Evolutionary conservation across 2,329 filamentous ascomycete species (phyloP), one percentile per base, ranked within the genome.

Genomic region (Colletotrichum musicola): DNA sequence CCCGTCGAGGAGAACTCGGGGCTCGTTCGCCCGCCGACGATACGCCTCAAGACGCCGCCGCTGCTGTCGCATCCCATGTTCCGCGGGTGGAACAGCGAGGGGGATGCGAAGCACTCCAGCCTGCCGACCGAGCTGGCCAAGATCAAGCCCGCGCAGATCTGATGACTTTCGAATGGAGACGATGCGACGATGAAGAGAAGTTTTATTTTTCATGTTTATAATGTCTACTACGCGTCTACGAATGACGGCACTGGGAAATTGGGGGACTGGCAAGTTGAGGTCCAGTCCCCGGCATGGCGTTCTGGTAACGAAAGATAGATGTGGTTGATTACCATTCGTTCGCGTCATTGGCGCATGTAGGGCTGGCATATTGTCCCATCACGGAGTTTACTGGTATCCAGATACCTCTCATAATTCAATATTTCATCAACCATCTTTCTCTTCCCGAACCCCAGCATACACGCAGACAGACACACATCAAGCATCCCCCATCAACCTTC

Each of bases 41-140:
- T 69, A 13, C 54, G 66, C 12, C 13, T 69, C 1, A 69, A 69
- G 20, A 69, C 66, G 44, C 66, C 66, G 44, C 66, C 66, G 1
- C 44, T 69, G 42, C 55, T 69, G n/a, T 69, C 66, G 49, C 66
- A 69, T 18, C 66, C 66, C 2, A 69, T 69, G 62, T 69, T 69
- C n/a, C 56, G 66, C 12, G 66, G 66, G 3, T 69, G 66, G 66
- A 65, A 47, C 6, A 50, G 40, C 1, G 66, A 69, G 3, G 22
- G 4, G 25, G 18, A 63, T 0, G 44, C 14, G 55, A 69, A 59
- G 44, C 66, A 69, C 4, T 47, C 62, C 4, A 69, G 62, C 5
- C 38, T 69, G 18, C 66, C 66, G 49, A 69, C 62, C 5, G 66
- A 69, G 66, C 44, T 69, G 50, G 42, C 27, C 30, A 56, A 40